Evolutionary conservation across 768 basidiomycete species (phyloP), one percentile per base, ranked within the genome.

Genomic region (Pisolithus microcarpus): DNA sequence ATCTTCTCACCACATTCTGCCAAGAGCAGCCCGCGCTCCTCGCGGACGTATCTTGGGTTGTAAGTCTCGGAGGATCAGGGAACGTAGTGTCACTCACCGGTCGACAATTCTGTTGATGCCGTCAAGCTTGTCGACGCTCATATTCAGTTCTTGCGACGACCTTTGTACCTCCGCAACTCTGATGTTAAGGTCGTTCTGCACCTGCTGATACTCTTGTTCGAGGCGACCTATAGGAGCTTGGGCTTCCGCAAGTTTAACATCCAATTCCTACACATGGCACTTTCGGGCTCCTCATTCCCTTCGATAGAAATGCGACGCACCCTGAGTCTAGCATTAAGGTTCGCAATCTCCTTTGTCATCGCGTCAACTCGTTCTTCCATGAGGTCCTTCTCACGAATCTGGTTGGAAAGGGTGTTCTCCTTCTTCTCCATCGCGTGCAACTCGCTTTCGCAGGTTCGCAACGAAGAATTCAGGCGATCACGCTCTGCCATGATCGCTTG

Each of bases 201-300:
- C 57, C 42, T 70, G 70, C 51, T 75, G 70, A 52, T 81, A 72
- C 45, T 81, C 78, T 42, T 69, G 70, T 52, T 87, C 80, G 40
- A 90, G 73, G 16, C 70, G 69, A 42, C 82, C 75, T 34, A 89
- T 84, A 1, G 87, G 87, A 2, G 70, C 77, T 56, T 82, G 77
- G 16, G 81, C 79, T 48, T 81, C 79, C 10, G 70, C 60, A 38
- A 88, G 79, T 59, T 75, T 80, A 2, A 56, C 64, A 34, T 90
- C 87, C 21, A 85, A 62, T 43, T 80, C 83, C 89, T 91, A 57
- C 3, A 49, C 19, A 36, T 26, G 5, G 26, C 36, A 40, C 38
- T 18, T 37, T 18, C 50, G 34, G 60, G 51, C 38, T 10, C 8
- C 16, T 31, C 36, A 24, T 26, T 19, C 26, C 23, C 13, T 18